Percentiles rank a stretch among this genome's conserved stretches.
Conservation (phyloP, 2,329 filamentous ascomycete species). For the Orbilia ellipsospora region DNA sequence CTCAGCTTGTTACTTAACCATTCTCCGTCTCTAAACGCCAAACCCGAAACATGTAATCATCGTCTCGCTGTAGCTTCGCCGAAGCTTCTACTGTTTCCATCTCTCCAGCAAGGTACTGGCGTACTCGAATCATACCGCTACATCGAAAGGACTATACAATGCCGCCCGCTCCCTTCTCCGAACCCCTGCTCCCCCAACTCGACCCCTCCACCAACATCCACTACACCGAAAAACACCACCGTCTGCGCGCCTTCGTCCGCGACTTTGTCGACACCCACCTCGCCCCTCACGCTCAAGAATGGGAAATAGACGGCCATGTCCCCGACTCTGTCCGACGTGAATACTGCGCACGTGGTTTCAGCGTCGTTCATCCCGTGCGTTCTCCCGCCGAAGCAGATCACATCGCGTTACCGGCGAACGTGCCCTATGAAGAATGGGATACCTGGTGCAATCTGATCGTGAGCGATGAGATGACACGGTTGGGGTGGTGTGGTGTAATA, state of each 20-base stretch:
- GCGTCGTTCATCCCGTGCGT: constrained; percentile 61
- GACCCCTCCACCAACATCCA: constrained; percentile 62
- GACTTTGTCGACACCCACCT: constrained; percentile 71
- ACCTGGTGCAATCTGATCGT: constrained; percentile 70
- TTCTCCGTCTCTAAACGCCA: not conserved
- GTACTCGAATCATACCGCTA: too few species aligned
- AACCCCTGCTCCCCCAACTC: constrained; percentile 66
- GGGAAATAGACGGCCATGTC: constrained; percentile 71
- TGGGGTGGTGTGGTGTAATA: constrained; percentile 70
- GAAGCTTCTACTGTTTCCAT: not conserved
- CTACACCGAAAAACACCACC: constrained; percentile 72
- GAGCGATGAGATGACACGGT: constrained; percentile 69
- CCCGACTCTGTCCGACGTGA: constrained; percentile 63
- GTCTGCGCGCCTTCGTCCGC: constrained; percentile 70
- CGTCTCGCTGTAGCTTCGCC: too few species aligned
- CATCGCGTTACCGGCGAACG: constrained; percentile 64
- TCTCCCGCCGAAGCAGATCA: constrained; percentile 59
- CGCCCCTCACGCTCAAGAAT: constrained; percentile 71
- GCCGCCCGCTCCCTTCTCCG: constrained; percentile 62
- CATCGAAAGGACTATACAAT: not conserved
- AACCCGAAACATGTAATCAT: not conserved
- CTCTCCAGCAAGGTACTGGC: not conserved
- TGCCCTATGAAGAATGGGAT: constrained; percentile 67
- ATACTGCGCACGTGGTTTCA: constrained; percentile 63
- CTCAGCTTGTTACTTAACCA: not conserved